Base-by-base conservation (phyloP, 768 basidiomycete genomes). In the Pleurotus giganteus region DNA sequence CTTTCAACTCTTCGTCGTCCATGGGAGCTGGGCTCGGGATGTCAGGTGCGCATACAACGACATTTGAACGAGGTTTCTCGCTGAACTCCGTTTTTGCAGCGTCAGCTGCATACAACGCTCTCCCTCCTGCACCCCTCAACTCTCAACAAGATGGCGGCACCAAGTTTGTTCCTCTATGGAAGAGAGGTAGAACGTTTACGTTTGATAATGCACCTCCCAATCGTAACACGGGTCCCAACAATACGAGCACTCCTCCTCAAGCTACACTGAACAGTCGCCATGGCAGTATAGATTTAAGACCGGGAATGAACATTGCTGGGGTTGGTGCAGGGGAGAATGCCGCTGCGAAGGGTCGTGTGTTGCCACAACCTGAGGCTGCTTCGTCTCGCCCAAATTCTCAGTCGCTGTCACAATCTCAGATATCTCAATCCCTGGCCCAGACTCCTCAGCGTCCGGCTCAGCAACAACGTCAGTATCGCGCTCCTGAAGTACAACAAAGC, bases 101-200 rank as follows among this genome's bases (percentile, higher is more conserved):
- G 13, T n/a, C 34, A 17, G 31, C 49, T 8, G 49, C 49, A 21
- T 51, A 36, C 17, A 32, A 17, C 26, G 31, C 49, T 15, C 49
- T 51, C 19, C 49, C 49, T 15, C 49, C 49, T 26, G 49, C 23
- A 34, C 21, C 46, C 3, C 46, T 29, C 26, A 17, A 29, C 15
- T 37, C 49, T 37, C 23, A n/a, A 24, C 49, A 36, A 23, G 49
- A 37, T 12, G 49, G 34, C 12, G 27, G 27, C 6, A 59, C 65
- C 28, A 75, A 69, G 27, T 71, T 74, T 50, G 67, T 73, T 8
- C 78, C 80, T 2, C 60, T 73, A 11, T 79, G 77, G 78, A 76
- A 75, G 62, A 74, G 74, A 26, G 65, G 62, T 23, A 51, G 37
- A 37, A 34, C 49, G 31, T 37, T 51, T 24, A 51, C 34, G 2